These are phyloP conservation scores for Didymella keratinophila DNA, from an alignment of 2,329 filamentous ascomycete genomes.

Conservation along the genomic window DNA sequence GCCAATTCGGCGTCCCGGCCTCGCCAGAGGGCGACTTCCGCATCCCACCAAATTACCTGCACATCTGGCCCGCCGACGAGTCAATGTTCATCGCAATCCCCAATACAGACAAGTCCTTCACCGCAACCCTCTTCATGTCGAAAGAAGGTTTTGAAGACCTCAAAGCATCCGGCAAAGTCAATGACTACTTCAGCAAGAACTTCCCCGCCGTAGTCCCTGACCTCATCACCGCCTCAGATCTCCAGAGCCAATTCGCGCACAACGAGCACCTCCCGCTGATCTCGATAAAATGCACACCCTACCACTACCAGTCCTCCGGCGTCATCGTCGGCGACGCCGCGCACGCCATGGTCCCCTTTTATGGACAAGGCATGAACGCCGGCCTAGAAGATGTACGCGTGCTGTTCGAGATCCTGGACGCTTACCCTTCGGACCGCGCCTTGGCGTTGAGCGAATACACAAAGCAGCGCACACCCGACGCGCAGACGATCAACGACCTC, in stretches of 20 bases:
- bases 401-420: conserved; percentile 82
- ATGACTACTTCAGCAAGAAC: conserved; percentile 78
- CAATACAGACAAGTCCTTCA: conserved; percentile 87
- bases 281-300: conserved; percentile 88
- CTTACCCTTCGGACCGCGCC: conserved; percentile 58
- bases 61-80: conserved; percentile 94
- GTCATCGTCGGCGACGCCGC: conserved; percentile 94
- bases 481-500: conserved; percentile 89
- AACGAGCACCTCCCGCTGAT: conserved; percentile 95
- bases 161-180: conserved; percentile 67
- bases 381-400: conserved; percentile 93
- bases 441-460: conserved; percentile 77
- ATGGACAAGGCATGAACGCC: conserved; percentile 97
- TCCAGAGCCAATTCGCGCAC: conserved; percentile 75
- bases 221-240: conserved; percentile 71
- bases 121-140: conserved; percentile 91
- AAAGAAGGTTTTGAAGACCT: conserved; percentile 72
- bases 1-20: conserved; percentile 85
- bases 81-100: conserved; percentile 99
- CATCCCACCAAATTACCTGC: conserved; percentile 90
- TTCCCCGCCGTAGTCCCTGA: conserved; percentile 83
- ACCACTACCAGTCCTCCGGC: conserved; percentile 78
- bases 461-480: conserved; percentile 74
- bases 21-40: conserved; percentile 65
- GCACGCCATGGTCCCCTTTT: conserved; percentile 98